Conservation (phyloP, 495 filamentous ascomycete species). For the Aspergillus olivimuriae region DNA sequence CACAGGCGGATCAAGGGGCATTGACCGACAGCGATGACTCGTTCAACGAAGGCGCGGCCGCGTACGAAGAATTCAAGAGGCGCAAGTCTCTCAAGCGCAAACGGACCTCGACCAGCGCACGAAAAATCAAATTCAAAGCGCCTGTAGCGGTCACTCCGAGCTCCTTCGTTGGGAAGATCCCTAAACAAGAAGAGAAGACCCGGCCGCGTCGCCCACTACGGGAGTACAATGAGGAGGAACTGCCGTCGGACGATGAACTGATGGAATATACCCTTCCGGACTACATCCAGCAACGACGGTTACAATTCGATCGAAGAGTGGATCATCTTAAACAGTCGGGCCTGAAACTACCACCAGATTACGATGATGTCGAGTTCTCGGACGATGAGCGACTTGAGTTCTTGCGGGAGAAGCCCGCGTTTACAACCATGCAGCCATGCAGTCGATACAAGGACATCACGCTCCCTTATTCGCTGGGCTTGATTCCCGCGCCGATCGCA, state of each 20-base stretch:
- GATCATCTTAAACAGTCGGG: slow-evolving; percentile 59
- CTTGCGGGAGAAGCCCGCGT: slow-evolving; percentile 63
- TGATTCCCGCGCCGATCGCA: slow-evolving; percentile 86
- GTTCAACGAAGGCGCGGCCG: slow-evolving; percentile 43
- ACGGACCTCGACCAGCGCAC: slow-evolving; percentile 39
- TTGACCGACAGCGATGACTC: slow-evolving; percentile 33
- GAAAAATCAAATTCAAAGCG: slow-evolving; percentile 32
- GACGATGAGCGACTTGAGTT: slow-evolving; percentile 66
- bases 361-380: slow-evolving; percentile 77
- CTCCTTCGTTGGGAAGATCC: slow-evolving; percentile 25
- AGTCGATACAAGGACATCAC: slow-evolving; percentile 68
- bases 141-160: slow-evolving; percentile 20
- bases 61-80: slow-evolving; percentile 54
- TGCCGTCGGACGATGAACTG: slow-evolving; percentile 46
- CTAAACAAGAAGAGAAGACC: slow-evolving; percentile 14
- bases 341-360: slow-evolving; percentile 72
- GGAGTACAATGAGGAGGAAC: slow-evolving; percentile 36
- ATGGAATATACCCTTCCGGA: slow-evolving; percentile 54
- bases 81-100: slow-evolving; percentile 52
- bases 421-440: slow-evolving; percentile 54
- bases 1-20: slow-evolving; percentile 11
- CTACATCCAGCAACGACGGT: slow-evolving; percentile 49
- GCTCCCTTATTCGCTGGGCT: slow-evolving; percentile 67
- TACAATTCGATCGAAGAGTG: slow-evolving; percentile 45
- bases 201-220: slow-evolving; percentile 17